phyloP scores from a whole-genome alignment of 768 basidiomycete genomes.

The Dioszegia hungarica region DNA sequence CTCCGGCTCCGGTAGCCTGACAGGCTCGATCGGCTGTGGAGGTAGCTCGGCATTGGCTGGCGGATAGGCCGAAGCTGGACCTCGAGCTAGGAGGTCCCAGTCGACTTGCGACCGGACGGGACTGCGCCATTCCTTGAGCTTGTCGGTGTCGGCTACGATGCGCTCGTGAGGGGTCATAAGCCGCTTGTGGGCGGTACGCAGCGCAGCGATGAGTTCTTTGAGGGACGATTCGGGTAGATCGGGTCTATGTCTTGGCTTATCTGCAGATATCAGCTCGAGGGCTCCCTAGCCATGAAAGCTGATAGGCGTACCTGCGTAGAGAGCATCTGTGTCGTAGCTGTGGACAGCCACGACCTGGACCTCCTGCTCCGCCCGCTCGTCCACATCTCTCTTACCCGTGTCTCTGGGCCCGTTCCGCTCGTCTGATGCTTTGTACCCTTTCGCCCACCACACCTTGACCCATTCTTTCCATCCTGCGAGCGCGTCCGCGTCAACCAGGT shows the following conservation, averaged over 20 bases:
- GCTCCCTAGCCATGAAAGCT: not conserved
- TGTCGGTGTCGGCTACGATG: conserved; percentile 54
- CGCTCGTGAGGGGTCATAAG: conserved; percentile 65
- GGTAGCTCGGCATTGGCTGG: conserved; percentile 20
- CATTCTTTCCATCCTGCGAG: conserved; percentile 41
- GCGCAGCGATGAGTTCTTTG: conserved; percentile 60
- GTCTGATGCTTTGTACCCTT: conserved; percentile 15
- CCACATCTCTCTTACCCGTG: conserved; percentile 38
- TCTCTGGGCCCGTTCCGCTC: too few relatives aligned
- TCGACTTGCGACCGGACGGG: conserved; percentile 63
- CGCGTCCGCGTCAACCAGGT: conserved; percentile 64
- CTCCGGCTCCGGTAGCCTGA: not conserved
- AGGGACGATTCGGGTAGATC: conserved; percentile 65
- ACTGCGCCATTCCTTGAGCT: conserved; percentile 62
- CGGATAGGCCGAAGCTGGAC: conserved; percentile 6
- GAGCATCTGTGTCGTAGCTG: conserved; percentile 11
- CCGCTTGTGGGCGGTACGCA: conserved; percentile 63
- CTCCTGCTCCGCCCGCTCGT: not conserved
- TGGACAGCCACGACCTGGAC: conserved; percentile 16
- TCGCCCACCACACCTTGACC: conserved; percentile 43
- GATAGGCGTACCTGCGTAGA: not conserved
- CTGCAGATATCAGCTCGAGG: conserved; percentile 7
- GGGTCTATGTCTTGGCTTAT: conserved; percentile 53
- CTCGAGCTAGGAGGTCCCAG: conserved; percentile 57
- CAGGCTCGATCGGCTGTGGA: not conserved